phyloP scores from a whole-genome alignment of 176 grass and related monocot genomes.

The Cenchrus fungigraminus region DNA sequence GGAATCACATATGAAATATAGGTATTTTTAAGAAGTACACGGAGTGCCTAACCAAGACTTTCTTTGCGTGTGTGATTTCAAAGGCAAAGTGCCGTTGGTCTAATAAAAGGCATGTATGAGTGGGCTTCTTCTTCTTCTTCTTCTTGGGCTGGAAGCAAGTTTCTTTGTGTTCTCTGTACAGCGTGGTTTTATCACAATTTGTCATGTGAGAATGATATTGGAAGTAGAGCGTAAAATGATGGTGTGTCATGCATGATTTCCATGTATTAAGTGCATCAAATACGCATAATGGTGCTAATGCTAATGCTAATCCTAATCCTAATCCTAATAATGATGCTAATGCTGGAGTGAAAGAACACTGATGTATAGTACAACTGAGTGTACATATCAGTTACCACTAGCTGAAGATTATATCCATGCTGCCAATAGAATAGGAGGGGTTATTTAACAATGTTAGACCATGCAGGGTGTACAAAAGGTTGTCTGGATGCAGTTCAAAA shows the following conservation, averaged over 20 bases:
- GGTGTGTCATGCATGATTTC: background rate
- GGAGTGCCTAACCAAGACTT: background rate
- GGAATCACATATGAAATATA: constrained; percentile 86
- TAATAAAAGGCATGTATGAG: constrained; percentile 24
- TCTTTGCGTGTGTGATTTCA: constrained; percentile 12
- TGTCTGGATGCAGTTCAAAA: background rate
- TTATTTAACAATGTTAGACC: too few relatives aligned
- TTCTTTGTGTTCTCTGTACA: constrained; percentile 32
- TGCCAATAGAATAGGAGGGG: background rate
- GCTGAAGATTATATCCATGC: background rate
- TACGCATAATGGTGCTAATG: background rate
- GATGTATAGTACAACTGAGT: background rate
- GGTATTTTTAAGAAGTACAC: background rate
- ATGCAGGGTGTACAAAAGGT: background rate
- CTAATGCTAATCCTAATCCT: too few relatives aligned
- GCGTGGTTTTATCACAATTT: background rate
- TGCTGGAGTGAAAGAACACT: background rate
- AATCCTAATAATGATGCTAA: background rate
- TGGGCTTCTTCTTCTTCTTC: background rate
- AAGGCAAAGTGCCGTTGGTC: constrained; percentile 10
- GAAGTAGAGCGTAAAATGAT: background rate
- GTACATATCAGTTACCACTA: background rate
- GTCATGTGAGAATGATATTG: constrained; percentile 1
- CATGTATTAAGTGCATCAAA: background rate
- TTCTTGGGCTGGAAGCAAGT: background rate